Base-by-base conservation (phyloP, 2,329 filamentous ascomycete species). In the Huntiella omanensis region DNA sequence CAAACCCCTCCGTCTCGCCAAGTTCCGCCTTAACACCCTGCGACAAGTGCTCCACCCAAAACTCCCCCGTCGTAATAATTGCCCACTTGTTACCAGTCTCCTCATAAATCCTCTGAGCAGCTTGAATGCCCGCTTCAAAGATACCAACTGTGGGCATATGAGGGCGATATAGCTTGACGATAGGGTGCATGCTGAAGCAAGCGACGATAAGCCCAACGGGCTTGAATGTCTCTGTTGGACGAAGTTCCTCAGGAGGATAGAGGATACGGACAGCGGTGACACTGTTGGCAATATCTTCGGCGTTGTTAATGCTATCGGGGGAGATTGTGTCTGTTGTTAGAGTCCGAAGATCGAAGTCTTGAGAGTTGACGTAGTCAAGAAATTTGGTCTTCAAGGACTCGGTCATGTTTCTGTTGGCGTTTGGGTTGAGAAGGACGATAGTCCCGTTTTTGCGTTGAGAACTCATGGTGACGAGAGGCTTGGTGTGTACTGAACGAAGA, bases 61-160 rank as follows among this genome's bases (percentile, higher is more conserved):
- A 82, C 48, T 74, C 73, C 0, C 86, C 87, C 0, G 88, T 95
- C 4, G 81, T 88, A 4, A 96, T 80, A 52, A 96, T 91, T 2
- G 86, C 88, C 67, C 91, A 95, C 17, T 50, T 49, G 1, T 52
- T 49, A 1, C 53, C 51, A 15, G 10, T 15, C 5, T 43, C 41
- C 7, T 22, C 6, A n/a, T 28, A 5, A 70, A 60, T 1, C 78
- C 36, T 71, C 7, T 87, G 57, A 2, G 76, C 72, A 0, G 75
- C 66, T 2, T 77, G 64, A 11, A 94, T 67, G 55, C 80, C 84
- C 1, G 85, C 81, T 60, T 95, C 87, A 56, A 95, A 91, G 47
- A 96, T 94, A 4, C 88, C 87, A 0, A 75, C 78, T 4, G 85
- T 78, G 33, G 75, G 60, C 8, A 33, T 8, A 4, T 16, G 40